phyloP scores from a whole-genome alignment of 257 asterid genomes.

The Solanum paucissectum region DNA sequence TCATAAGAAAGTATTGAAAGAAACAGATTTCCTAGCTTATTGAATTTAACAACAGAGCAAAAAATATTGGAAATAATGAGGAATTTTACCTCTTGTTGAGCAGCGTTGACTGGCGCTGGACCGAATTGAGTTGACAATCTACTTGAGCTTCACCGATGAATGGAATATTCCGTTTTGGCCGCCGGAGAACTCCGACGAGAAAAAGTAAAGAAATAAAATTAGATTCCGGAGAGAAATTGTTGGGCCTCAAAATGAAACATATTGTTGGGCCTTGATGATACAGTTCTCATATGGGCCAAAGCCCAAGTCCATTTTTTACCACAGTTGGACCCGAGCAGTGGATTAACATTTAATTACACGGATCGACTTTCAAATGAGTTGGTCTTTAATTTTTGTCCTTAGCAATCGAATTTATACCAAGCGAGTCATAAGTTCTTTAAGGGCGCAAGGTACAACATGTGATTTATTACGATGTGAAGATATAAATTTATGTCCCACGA shows the following conservation, averaged over 20 bases:
- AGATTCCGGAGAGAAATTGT: not conserved
- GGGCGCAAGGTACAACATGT: too few species aligned
- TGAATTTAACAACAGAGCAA: not conserved
- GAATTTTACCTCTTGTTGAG: not conserved
- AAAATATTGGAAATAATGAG: not conserved
- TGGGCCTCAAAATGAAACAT: not conserved
- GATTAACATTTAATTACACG: too few species aligned
- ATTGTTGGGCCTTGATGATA: not conserved
- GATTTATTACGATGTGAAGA: too few species aligned
- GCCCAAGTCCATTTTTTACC: not conserved
- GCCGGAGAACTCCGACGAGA: not conserved
- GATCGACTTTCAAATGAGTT: too few species aligned
- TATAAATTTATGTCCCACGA: too few species aligned
- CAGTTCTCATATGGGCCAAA: not conserved
- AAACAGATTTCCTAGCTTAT: not conserved
- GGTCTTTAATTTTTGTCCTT: too few species aligned
- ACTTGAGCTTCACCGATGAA: not conserved
- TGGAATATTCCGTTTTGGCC: not conserved
- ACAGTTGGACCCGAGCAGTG: too few species aligned
- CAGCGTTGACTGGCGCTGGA: not conserved
- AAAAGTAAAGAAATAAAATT: not conserved
- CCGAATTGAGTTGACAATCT: not conserved
- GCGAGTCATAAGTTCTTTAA: too few species aligned
- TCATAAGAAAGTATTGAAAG: not conserved
- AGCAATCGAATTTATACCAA: too few species aligned